Evolutionary conservation across 108 stramenopile species (phyloP).

Genomic region (Conticribra weissflogii): DNA sequence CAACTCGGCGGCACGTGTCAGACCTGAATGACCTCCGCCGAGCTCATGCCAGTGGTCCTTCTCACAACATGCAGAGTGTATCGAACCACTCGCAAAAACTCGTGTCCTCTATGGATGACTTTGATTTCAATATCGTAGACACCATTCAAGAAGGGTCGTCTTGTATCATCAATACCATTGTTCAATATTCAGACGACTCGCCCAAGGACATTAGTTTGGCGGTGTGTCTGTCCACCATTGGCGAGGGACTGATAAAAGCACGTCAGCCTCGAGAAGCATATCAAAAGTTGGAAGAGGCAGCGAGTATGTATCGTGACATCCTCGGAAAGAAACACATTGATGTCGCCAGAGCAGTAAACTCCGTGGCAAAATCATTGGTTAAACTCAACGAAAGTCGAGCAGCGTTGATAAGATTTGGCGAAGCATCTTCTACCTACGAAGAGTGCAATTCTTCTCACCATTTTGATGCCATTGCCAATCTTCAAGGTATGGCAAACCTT

Average conservation of each 20-base stretch:
- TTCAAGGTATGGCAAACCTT: slow-evolving; percentile 80
- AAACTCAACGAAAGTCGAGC: slow-evolving; percentile 77
- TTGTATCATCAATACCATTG: slow-evolving; percentile 71
- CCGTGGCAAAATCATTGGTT: slow-evolving; percentile 76
- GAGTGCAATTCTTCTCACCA: slow-evolving; percentile 78
- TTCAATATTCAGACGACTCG: slow-evolving; percentile 51
- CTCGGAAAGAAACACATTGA: slow-evolving; percentile 70
- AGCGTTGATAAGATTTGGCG: slow-evolving; percentile 78
- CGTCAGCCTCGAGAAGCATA: slow-evolving; percentile 81
- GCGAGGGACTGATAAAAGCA: slow-evolving; percentile 78
- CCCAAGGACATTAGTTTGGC: slow-evolving; percentile 72
- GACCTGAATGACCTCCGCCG: slow-evolving; percentile 80
- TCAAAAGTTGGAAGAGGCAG: slow-evolving; percentile 79
- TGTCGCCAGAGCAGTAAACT: slow-evolving; percentile 72
- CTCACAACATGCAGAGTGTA: neutral
- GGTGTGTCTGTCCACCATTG: slow-evolving; percentile 84
- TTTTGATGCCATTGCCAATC: slow-evolving; percentile 83
- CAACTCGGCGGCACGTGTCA: slow-evolving; percentile 79
- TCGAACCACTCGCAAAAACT: neutral
- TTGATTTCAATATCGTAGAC: slow-evolving; percentile 62
- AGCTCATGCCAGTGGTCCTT: slow-evolving; percentile 16
- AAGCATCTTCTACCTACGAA: slow-evolving; percentile 85
- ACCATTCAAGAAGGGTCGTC: slow-evolving; percentile 75
- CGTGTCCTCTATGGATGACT: slow-evolving; percentile 11
- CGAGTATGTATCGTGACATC: slow-evolving; percentile 68